Evolutionary conservation across 2,329 filamentous ascomycete species (phyloP).

Genomic region (Dactylonectria macrodidyma): DNA sequence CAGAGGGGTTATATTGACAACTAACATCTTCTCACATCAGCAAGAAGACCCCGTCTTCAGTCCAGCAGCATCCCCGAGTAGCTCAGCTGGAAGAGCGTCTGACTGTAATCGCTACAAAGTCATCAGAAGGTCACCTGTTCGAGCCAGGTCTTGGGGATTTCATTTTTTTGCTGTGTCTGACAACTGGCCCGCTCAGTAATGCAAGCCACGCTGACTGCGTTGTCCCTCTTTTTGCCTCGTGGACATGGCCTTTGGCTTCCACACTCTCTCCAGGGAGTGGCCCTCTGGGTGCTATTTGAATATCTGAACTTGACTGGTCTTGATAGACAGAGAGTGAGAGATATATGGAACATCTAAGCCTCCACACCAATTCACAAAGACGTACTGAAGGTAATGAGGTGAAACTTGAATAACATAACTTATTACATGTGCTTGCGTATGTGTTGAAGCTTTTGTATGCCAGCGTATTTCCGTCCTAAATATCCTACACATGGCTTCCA

Average conservation of each 20-base stretch:
- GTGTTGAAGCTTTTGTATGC: background rate
- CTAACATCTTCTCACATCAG: background rate
- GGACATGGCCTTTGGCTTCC: too few relatives aligned
- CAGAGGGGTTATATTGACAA: background rate
- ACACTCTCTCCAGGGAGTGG: too few relatives aligned
- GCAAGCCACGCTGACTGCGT: too few relatives aligned
- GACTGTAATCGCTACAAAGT: constrained; percentile 39
- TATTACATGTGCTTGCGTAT: background rate
- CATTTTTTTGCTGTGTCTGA: constrained; percentile 32
- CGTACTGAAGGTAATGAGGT: too few relatives aligned
- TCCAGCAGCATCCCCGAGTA: constrained; percentile 41
- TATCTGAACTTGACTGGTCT: too few relatives aligned
- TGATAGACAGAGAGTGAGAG: too few relatives aligned
- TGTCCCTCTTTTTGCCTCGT: too few relatives aligned
- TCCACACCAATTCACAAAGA: too few relatives aligned
- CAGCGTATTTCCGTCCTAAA: background rate
- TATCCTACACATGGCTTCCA: background rate
- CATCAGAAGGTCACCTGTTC: constrained; percentile 47
- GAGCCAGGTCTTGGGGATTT: constrained; percentile 47
- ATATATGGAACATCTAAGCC: too few relatives aligned
- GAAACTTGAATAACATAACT: background rate
- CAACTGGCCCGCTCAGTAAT: background rate
- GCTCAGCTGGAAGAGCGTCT: constrained; percentile 49
- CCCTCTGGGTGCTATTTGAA: too few relatives aligned
- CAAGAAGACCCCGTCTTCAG: constrained; percentile 30